A percentile compares a stretch with the other conserved stretches of the same genome.
phyloP scores from a whole-genome alignment of 352 stramenopile species.

The Phytopythium oedochilum region DNA sequence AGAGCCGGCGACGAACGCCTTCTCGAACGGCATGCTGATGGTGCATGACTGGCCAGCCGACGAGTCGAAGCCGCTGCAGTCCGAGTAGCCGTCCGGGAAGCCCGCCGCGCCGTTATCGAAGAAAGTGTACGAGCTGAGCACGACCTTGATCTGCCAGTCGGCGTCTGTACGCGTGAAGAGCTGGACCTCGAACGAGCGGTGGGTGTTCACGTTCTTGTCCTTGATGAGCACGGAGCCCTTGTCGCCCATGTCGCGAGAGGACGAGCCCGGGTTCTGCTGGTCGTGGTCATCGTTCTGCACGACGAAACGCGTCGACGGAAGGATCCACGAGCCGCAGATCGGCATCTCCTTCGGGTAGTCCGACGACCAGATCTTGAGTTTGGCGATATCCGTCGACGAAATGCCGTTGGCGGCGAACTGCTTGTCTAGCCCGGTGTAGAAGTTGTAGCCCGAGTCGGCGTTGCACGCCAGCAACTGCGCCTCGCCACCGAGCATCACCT shows the following conservation, averaged over 20 bases:
- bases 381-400: conserved; percentile 43
- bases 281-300: conserved; percentile 79
- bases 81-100: conserved; percentile 50
- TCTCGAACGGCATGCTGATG: conserved; percentile 37
- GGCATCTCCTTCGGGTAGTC: conserved; percentile 61
- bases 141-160: conserved; percentile 66
- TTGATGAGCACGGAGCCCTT: conserved; percentile 54
- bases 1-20: conserved; percentile 41
- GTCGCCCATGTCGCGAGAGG: conserved; percentile 47
- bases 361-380: conserved; percentile 77
- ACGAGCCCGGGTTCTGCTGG: conserved; percentile 56
- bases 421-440: conserved; percentile 47
- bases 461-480: conserved; percentile 47
- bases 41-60: conserved; percentile 28
- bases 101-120: conserved; percentile 39
- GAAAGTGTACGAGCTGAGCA: conserved; percentile 66
- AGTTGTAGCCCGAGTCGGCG: conserved; percentile 52
- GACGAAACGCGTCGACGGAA: conserved; percentile 54
- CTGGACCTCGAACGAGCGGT: conserved; percentile 55
- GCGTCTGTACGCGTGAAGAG: conserved; percentile 48
- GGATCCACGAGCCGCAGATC: conserved; percentile 57
- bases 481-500: conserved; percentile 37
- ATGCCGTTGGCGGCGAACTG: conserved; percentile 39
- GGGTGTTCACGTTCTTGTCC: conserved; percentile 35
- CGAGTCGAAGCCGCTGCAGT: conserved; percentile 36